These are phyloP conservation scores for Fragilaria crotonensis DNA, from an alignment of 108 stramenopile genomes.

Conservation along the genomic window DNA sequence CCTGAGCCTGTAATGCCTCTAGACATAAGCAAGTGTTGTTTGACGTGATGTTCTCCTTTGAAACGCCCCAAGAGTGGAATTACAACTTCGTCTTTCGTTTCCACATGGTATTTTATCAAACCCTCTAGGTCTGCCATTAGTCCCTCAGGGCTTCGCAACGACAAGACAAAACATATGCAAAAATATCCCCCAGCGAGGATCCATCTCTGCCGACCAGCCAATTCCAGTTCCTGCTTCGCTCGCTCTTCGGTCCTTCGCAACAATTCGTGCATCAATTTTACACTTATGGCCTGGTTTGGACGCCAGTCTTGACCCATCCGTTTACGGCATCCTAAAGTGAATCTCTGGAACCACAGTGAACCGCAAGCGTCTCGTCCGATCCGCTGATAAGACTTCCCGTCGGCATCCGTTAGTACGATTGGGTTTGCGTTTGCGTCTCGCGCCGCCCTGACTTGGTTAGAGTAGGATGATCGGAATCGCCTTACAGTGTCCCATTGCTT, in stretches of 20 bases:
- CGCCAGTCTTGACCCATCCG: too few relatives aligned
- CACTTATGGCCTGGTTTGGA: neutral
- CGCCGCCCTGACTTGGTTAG: too few relatives aligned
- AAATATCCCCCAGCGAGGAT: neutral
- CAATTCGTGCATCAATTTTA: neutral
- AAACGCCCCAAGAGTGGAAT: too few relatives aligned
- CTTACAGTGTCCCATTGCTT: too few relatives aligned
- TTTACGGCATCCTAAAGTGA: too few relatives aligned
- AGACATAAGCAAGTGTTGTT: neutral
- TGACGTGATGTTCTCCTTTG: conserved; percentile 2
- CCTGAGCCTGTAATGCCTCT: neutral
- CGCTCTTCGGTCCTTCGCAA: neutral
- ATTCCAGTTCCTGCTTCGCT: neutral
- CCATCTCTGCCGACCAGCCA: neutral
- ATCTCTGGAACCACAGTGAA: too few relatives aligned
- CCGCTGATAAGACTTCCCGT: too few relatives aligned
- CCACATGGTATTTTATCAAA: neutral
- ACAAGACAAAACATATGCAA: neutral
- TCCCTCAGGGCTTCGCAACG: neutral
- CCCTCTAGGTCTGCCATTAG: neutral
- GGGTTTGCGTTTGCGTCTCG: neutral
- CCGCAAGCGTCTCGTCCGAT: too few relatives aligned
- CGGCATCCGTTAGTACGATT: neutral
- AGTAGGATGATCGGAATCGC: conserved; percentile 16
- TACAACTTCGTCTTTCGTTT: neutral